Evolutionary conservation across 2,329 filamentous ascomycete genomes (phyloP), one percentile per base, ranked within the genome.

Genomic region (Trichoderma koningii): DNA sequence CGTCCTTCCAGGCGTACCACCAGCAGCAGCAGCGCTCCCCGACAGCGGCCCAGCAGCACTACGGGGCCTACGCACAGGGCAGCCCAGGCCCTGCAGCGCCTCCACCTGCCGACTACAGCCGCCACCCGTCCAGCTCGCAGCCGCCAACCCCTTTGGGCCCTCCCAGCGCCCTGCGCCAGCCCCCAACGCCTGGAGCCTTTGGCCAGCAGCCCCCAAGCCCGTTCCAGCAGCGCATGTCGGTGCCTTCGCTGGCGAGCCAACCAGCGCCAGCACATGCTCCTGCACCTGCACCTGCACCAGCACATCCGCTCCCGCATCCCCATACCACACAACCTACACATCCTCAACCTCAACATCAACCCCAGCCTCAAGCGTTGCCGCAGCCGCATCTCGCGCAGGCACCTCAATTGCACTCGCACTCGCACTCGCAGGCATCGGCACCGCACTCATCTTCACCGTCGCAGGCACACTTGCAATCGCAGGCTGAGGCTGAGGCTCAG

Each of bases 131-230:
- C 3, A 51, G 28, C 28, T 85, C 84, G 15, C 84, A 85, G 70
- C 83, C 84, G 45, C 77, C 81, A 12, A 80, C 85, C 15, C 84
- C 85, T 55, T 76, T 83, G 48, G 84, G 82, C 7, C 82, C 80
- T 55, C 83, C 83, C 52, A 69, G 79, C 23, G 73, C 71, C 47
- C 79, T 79, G 69, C 76, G 80, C 68, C 80, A 81, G 69, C 75
- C 81, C 60, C 76, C 81, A 50, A 70, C 73, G 55, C 70, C 73
- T 21, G 74, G 75, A 53, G 71, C 71, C 68, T 82, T 80, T 75
- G 75, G 76, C 66, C 85, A 78, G 38, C 84, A 85, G 44, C 76
- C 85, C 45, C 76, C 82, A 17, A 88, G 86, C 71, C 85, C 86
- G n/a, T 87, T 86, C 72, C 83, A 86, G 71, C 84, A 86, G 78